Evolutionary conservation across 2,329 filamentous ascomycete genomes (phyloP), one percentile per base, ranked within the genome.

Genomic region (Stemphylium beticola): DNA sequence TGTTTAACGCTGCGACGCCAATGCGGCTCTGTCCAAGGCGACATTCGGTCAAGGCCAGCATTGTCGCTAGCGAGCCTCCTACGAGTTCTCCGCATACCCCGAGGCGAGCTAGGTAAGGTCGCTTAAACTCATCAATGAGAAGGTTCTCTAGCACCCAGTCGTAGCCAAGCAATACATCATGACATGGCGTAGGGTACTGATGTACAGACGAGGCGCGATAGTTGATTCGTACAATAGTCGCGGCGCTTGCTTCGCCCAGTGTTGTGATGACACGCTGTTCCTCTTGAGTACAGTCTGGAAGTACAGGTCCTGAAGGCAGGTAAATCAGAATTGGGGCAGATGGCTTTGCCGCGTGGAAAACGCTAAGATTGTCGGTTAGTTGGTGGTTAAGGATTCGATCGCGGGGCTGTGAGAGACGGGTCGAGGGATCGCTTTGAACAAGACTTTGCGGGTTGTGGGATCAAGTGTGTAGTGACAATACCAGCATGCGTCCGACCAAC

Each of bases 1-100:
- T 79, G 57, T 77, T 79, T 12, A 82, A 64, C 3, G 78, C 77
- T 6, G 77, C 78, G 22, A 79, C 78, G n/a, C 65, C 67, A 26
- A 83, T 74, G 10, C 78, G 72, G 22, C 68, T 72, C 26, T 67
- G 62, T n/a, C 75, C 74, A 9, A 69, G 50, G 15, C 72, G 73
- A 55, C 79, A 82, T 65, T 83, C 81, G 9, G 81, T 82, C 66
- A 83, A 58, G 1, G 79, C 79, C 4, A 83, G 73, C 72, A 78
- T 78, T 2, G 77, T 75, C 8, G 80, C 81, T 6, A 83, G 73
- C 14, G 76, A 73, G 40, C 77, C 81, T 8, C 81, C 81, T 7
- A 81, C 44, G 5, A 81, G 73, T 61, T 82, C 77, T 20, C 81
- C 81, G 57, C 76, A 78, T 4, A 82, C 75, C 15, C 76, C 79